Base-by-base conservation (phyloP, 257 asterid genomes). In the Plantago elongata region DNA sequence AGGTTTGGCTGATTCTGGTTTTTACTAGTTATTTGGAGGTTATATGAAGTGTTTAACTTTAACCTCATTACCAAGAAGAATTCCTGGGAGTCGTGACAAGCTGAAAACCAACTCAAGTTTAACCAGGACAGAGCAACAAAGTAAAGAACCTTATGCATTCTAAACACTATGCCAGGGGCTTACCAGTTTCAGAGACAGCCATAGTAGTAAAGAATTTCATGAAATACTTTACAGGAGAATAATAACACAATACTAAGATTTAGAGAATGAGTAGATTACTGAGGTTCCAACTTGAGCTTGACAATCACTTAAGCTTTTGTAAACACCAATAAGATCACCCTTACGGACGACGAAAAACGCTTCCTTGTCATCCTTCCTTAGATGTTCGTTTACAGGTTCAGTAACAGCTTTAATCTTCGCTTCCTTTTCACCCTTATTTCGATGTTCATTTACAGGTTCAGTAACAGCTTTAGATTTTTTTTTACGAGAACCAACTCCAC, bases 241-340 rank as follows among this genome's bases (percentile, higher is more conserved):
- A 64, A 13, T 44, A 67, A 55, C 55, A 72, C n/a, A n/a, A n/a
- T 54, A 56, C n/a, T 29, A 50, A 65, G 62, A 56, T 57, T 22
- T 15, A 68, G 72, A 70, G 38, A 46, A 62, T n/a, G 7, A 60
- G 57, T 15, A 52, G 9, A 77, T 80, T 88, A 91, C 98, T 84
- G 98, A 91, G 58, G 88, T 72, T 74, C 96, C 98, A 56, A 86
- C 98, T 91, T 91, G 98, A 62, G 87, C 84, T 80, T 91, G 98
- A 63, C 96, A 91, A 71, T 91, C 98, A 69, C 88, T 88, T 69
- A 91, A 79, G 76, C 88, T 88, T 79, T 86, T 91, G 84, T 86
- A 91, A 29, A 91, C 83, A 61, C 98, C 98, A 49, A 88, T 81
- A 57, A 88, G 73, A 71, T 88, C 96, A 37, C 96, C 98, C 78